Evolutionary conservation across 2,329 filamentous ascomycete species (phyloP).

Genomic region (Diatrype stigma): DNA sequence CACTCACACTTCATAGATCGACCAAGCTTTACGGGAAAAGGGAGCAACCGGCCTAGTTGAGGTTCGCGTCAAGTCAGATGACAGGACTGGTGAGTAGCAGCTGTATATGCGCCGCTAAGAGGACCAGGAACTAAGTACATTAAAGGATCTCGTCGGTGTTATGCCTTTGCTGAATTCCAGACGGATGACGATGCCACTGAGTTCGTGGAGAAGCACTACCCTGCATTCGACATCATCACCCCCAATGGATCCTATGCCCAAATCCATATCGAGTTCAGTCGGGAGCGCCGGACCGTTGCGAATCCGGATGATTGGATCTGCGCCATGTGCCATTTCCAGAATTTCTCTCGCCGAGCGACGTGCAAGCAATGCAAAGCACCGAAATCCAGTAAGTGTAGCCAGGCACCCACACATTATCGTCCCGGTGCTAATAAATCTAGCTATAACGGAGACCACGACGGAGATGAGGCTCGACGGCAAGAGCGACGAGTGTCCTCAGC

Average conservation of each 20-base stretch:
- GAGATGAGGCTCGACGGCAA: constrained; percentile 43
- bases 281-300: constrained; percentile 29
- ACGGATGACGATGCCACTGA: constrained; percentile 34
- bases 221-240: constrained; percentile 30
- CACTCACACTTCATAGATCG: constrained; percentile 17
- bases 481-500: constrained; percentile 42
- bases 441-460: constrained; percentile 21
- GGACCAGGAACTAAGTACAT: not conserved
- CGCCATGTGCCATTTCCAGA: constrained; percentile 31
- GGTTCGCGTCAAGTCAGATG: constrained; percentile 29
- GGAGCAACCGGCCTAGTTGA: constrained; percentile 26
- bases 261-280: constrained; percentile 34
- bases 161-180: constrained; percentile 38
- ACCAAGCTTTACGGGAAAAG: constrained; percentile 24
- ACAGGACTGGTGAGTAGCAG: constrained; percentile 19
- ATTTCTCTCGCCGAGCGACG: constrained; percentile 29
- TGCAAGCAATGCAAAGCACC: constrained; percentile 33
- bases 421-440: constrained; percentile 1
- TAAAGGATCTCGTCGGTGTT: constrained; percentile 24
- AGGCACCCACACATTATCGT: not conserved
- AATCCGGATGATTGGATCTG: constrained; percentile 37
- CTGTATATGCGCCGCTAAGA: not conserved
- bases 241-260: constrained; percentile 25
- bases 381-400: constrained; percentile 23
- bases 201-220: constrained; percentile 35